These are phyloP conservation scores for Ustilago loliicola DNA, from an alignment of 1,284 basidiomycete genomes.

Conservation along the genomic window DNA sequence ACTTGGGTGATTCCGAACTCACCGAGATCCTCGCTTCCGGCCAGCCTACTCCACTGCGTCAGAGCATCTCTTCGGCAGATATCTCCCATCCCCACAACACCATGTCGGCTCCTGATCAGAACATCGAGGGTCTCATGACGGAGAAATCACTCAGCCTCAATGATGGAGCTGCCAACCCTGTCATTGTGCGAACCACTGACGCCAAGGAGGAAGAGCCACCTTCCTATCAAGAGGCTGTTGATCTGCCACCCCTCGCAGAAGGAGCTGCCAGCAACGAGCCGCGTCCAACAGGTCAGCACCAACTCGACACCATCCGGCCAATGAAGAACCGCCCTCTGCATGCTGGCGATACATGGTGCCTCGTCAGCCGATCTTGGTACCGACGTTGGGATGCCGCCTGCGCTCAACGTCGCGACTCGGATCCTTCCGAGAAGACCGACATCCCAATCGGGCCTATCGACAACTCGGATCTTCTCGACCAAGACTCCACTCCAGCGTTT, in stretches of 20 bases:
- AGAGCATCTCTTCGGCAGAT: slow-evolving; percentile 42
- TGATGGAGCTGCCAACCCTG: slow-evolving; percentile 23
- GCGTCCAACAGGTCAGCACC: slow-evolving; percentile 41
- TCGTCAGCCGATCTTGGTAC: slow-evolving; percentile 81
- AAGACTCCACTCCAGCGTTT: slow-evolving; percentile 31
- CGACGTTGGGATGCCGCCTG: slow-evolving; percentile 81
- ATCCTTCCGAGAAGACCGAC: slow-evolving; percentile 76
- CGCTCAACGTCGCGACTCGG: slow-evolving; percentile 78
- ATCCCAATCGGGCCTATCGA: slow-evolving; percentile 79
- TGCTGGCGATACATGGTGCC: slow-evolving; percentile 81
- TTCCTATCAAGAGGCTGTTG: slow-evolving; percentile 33
- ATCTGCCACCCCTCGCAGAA: not conserved
- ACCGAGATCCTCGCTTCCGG: slow-evolving; percentile 1
- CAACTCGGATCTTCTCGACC: slow-evolving; percentile 77
- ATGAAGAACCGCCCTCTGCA: slow-evolving; percentile 71
- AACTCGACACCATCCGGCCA: slow-evolving; percentile 38
- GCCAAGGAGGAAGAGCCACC: slow-evolving; percentile 27
- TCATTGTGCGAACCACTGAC: not conserved
- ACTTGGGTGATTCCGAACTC: slow-evolving; percentile 35
- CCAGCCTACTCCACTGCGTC: slow-evolving; percentile 44
- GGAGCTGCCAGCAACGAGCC: not conserved
- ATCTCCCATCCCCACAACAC: slow-evolving; percentile 4
- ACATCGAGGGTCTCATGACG: slow-evolving; percentile 52
- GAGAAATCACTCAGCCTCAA: slow-evolving; percentile 47
- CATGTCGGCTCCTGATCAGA: slow-evolving; percentile 40